Base-by-base conservation (phyloP, 371 early-diverging fungal genomes). In the Mucor mucedo region DNA sequence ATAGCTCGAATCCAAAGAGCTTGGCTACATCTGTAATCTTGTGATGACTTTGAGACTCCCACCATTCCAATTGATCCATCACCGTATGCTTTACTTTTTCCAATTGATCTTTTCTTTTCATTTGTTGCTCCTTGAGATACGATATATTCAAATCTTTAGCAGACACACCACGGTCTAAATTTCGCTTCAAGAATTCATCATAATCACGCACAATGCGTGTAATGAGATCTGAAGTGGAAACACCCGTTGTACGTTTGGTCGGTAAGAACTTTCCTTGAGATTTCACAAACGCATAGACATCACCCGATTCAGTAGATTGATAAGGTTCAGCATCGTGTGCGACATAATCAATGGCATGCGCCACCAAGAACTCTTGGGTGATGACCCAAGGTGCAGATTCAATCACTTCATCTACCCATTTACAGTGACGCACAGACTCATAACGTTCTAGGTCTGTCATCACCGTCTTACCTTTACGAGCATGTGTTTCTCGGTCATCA, bases 301-400 rank as follows among this genome's bases (percentile, higher is more conserved):
- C 98, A 35, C 87, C 88, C 16, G 79, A 69, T 28, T 90, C 93
- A 10, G 76, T 86, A 38, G 89, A 84, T 52, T 82, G 80, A 70
- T 97, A 98, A 0, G 96, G 96, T 28, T 93, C 87, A 65, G 93
- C 96, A 77, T 98, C 98, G 72, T 98, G 98, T 32, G 95, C 96
- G 21, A 98, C 96, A 72, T 90, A 96, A 73, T 97, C 97, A 59
- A 98, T 95, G 70, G 84, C 56, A 66, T 98, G 90, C 71, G 85
- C 63, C 65, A 92, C 89, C n/a, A 98, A 65, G 69, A 96, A 98
- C 55, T 87, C 93, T 60, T 91, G 88, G 41, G 83, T 87, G 48
- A 95, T 84, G 32, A 89, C 72, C 98, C 98, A 96, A 9, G 96
- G 96, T 21, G 94, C 93, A 71, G 89, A 81, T 55, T 82, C 83